Evolutionary conservation across 1,284 basidiomycete genomes (phyloP), one percentile per base, ranked within the genome.

Genomic region (Cryptococcus jaspeensis): DNA sequence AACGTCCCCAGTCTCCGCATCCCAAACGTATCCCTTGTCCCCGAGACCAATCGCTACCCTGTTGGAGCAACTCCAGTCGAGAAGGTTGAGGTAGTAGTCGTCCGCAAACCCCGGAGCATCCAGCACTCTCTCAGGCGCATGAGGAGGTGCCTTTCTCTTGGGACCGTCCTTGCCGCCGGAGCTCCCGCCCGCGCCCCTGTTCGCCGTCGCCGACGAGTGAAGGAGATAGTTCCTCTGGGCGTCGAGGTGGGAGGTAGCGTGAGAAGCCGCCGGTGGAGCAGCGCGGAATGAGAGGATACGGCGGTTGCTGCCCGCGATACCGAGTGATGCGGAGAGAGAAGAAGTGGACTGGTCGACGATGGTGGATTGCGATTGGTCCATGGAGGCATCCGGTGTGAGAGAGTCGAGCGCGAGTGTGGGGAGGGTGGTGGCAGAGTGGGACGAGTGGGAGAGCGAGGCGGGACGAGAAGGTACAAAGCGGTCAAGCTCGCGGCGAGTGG

Each of bases 21-120:
- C 88, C 96, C 95, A 99, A 52, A 95, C 84, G 75, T 94, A 98
- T 0, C 88, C 89, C 50, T 83, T 82, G 43, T 87, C 84, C 32
- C 86, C 88, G 3, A 97, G 83, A 0, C 89, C 93, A 56, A 97
- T 92, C 1, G 89, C 92, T 4, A 98, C 85, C 36, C 87, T 80
- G 76, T 99, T 98, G 57, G 85, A 84, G 35, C 82, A 82, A 38
- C 88, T 89, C 95, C 95, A 99, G 43, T 88, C 84, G 55, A 98
- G 78, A 37, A 99, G 81, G 74, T 99, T 99, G 68, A 97, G 85
- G 75, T 99, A 99, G 76, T 96, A 99, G 77, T 99, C 96, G 66
- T 98, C 92, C 41, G 89, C 84, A 81, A 97, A 89, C 1, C 90
- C 92, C 0, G 94, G 93, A 0, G 96, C 96, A 69, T 99, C 96